Evolutionary conservation across 225 moss, liverwort and hornwort species (phyloP), one percentile per base, ranked within the genome.

Genomic region (Rhytidiadelphus loreus): DNA sequence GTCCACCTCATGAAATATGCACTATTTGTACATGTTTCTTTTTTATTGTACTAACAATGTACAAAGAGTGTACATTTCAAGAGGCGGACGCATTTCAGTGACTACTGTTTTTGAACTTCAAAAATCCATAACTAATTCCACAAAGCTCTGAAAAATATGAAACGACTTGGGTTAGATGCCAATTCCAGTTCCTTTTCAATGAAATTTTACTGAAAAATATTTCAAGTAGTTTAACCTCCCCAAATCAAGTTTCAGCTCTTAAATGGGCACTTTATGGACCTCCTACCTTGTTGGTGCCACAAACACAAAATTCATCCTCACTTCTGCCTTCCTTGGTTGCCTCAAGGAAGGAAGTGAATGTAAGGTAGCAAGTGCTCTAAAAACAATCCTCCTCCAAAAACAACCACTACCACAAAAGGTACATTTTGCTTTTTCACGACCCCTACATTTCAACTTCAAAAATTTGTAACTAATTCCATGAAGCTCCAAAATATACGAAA

Each of bases 271-370:
- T 20, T 65, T 11, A 35, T 20, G 4, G 22, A 37, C n/a, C n/a
- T 13, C 22, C 13, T 68, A 39, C 23, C 22, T 39, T 25, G 3
- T 16, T 20, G 9, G 16, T 15, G 5, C 26, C 14, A 26, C 43
- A 43, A 26, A 71, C 43, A 46, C 2, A 2, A 73, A 30, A 18
- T 18, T 46, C 30, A 73, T 30, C 16, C 16, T 73, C 11, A 48
- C 0, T 46, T 46, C 19, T 3, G 0, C 1, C 0, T 9, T 16
- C 9, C 16, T 0, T 43, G 0, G 4, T 0, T 71, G 5, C 3
- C 15, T 9, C 9, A 41, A 0, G 4, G 26, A 41, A 0, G 4
- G 26, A 8, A 43, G 26, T 71, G 15, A 71, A 41, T 41, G 5
- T 41, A 37, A 37, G 3, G 20, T 65, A 20, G 20, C 11, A 11